phyloP scores from a whole-genome alignment of 495 filamentous ascomycete genomes.

The Hamigera avellanea region DNA sequence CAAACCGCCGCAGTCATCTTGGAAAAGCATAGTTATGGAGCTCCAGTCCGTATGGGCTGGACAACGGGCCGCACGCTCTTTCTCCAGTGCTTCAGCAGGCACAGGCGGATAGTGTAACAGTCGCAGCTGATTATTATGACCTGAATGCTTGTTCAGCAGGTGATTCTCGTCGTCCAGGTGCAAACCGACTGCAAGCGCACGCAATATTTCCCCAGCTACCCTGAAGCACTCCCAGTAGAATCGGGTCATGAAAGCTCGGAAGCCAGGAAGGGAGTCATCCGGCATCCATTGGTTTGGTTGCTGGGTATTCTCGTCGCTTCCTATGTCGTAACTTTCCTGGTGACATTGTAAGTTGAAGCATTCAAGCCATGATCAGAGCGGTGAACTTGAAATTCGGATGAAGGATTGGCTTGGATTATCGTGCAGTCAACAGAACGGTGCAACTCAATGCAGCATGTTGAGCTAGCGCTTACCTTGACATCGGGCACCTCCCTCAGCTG shows the following conservation, averaged over 20 bases:
- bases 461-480: constrained; percentile 24
- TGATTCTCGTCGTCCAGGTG: constrained; percentile 35
- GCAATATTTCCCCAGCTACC: constrained; percentile 33
- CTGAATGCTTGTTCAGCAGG: constrained; percentile 41
- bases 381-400: too few species aligned
- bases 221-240: constrained; percentile 45
- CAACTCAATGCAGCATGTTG: too few species aligned
- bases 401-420: too few species aligned
- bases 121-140: constrained; percentile 50
- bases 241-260: constrained; percentile 42
- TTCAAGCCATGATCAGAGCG: too few species aligned
- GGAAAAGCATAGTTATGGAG: constrained; percentile 38
- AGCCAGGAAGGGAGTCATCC: constrained; percentile 44
- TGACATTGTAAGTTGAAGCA: neutral
- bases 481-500: constrained; percentile 26
- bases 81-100: constrained; percentile 32
- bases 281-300: constrained; percentile 60
- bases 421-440: too few species aligned
- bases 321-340: constrained; percentile 58
- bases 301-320: constrained; percentile 39
- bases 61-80: constrained; percentile 36
- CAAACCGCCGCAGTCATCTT: constrained; percentile 40
- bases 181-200: constrained; percentile 42
- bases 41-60: constrained; percentile 43
- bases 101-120: constrained; percentile 56